These are phyloP conservation scores for Schoenoplectus tabernaemontani DNA, from an alignment of 202 grass and related monocot species.

Conservation along the genomic window DNA sequence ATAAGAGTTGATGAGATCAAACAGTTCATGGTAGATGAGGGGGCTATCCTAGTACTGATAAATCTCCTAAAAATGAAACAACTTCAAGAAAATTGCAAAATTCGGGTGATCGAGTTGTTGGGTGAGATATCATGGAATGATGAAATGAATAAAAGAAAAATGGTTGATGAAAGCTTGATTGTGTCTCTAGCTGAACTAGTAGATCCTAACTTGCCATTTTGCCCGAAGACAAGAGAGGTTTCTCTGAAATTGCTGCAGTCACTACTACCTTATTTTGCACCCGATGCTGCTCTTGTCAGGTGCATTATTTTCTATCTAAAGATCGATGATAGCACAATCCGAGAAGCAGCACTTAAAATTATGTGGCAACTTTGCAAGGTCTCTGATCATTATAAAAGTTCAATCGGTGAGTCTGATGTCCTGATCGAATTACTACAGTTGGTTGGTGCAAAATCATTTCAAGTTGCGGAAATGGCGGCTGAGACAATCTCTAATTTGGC, in stretches of 20 bases:
- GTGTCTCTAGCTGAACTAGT: slow-evolving; percentile 55
- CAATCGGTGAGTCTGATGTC: slow-evolving; percentile 56
- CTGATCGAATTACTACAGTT: slow-evolving; percentile 45
- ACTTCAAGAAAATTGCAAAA: slow-evolving; percentile 36
- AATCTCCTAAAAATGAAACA: slow-evolving; percentile 58
- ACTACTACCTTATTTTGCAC: slow-evolving; percentile 44
- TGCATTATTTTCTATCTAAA: slow-evolving; percentile 61
- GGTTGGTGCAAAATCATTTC: slow-evolving; percentile 54
- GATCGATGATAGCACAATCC: slow-evolving; percentile 46
- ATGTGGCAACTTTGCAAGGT: slow-evolving; percentile 43
- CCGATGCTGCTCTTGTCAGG: slow-evolving; percentile 38
- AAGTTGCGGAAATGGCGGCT: slow-evolving; percentile 58
- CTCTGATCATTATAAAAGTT: slow-evolving; percentile 52
- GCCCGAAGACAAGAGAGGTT: slow-evolving; percentile 65
- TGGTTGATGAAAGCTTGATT: slow-evolving; percentile 47
- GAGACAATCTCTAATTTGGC: slow-evolving; percentile 58
- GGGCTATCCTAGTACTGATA: slow-evolving; percentile 43
- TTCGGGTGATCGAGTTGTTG: slow-evolving; percentile 50
- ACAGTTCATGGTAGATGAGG: slow-evolving; percentile 70
- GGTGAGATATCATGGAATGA: slow-evolving; percentile 48
- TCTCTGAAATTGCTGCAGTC: slow-evolving; percentile 58
- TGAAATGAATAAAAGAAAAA: slow-evolving; percentile 38
- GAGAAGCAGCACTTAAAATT: slow-evolving; percentile 53
- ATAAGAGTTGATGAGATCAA: slow-evolving; percentile 76
- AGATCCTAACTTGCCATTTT: slow-evolving; percentile 59